Evolutionary conservation across 2,329 filamentous ascomycete genomes (phyloP).

Genomic region (Penicillium brevicompactum): DNA sequence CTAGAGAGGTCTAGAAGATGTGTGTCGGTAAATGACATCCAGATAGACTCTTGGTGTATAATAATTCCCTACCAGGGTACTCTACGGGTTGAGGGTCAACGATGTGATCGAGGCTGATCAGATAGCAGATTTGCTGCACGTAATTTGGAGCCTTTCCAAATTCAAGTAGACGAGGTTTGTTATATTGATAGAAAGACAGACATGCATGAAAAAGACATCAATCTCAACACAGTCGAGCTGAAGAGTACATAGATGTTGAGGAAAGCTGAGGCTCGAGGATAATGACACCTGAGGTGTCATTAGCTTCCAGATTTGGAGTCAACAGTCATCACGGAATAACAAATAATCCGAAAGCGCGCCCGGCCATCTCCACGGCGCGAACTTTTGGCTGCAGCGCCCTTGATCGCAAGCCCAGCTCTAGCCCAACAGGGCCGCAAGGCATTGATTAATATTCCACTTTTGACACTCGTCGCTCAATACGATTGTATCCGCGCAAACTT

Average conservation of each 20-base stretch:
- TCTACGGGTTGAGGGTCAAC: no score
- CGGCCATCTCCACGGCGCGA: slow-evolving; percentile 24
- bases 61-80: no score
- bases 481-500: not conserved
- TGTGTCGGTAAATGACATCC: no score
- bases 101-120: no score
- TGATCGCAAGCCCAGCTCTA: slow-evolving; percentile 25
- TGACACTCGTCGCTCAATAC: slow-evolving; percentile 9
- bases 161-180: no score
- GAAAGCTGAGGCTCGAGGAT: not conserved
- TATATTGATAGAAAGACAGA: not conserved
- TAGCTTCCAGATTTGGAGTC: not conserved
- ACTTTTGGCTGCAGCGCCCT: slow-evolving; percentile 28
- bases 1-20: no score
- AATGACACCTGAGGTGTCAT: slow-evolving; percentile 2
- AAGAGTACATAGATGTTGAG: no score
- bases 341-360: slow-evolving; percentile 29
- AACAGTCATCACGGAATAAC: slow-evolving; percentile 14
- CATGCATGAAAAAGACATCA: no score
- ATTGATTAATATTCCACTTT: slow-evolving; percentile 18
- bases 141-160: no score
- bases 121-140: no score
- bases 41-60: no score
- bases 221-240: no score
- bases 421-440: slow-evolving; percentile 23